Base-by-base conservation (phyloP, 1,139 yeast genomes). In the Candida freyschussii region DNA sequence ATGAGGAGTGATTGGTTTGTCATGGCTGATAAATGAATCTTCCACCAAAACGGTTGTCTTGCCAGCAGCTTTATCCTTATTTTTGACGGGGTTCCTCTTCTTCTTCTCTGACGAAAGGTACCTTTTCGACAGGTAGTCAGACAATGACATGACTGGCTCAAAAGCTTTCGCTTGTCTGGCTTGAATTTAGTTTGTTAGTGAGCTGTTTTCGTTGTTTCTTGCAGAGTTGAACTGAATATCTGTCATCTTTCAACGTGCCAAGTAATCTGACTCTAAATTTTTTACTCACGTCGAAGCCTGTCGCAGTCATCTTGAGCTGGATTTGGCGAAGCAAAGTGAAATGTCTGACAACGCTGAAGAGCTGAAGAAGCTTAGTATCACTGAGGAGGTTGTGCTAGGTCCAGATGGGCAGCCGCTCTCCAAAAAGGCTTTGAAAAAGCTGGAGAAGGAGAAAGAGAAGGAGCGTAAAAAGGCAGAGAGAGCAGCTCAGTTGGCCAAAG, bases 381-480 rank as follows among this genome's bases (percentile, higher is more conserved):
- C 57, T 24, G 63, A 45, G 12, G 47, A 56, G 32, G 56, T 53
- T n/a, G 42, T 53, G 7, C 52, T 58, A 8, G 65, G 63, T 24
- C 58, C 61, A 60, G 96, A 91, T 60, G 98, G 98, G 26, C 83
- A 78, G 63, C 98, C 98, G 32, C 68, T 91, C 51, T 85, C 96
- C 42, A 91, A 91, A 64, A 91, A 87, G 60, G 98, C 96, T 2
- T 69, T 91, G 52, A 91, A 91, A 72, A 91, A 91, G 67, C 74
- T 91, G 43, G 94, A 85, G 59, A 91, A 91, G 59, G 96, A 89
- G 60, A 75, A 76, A 53, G 96, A 86, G 62, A 91, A 91, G 69
- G 95, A 84, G 47, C 78, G 74, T 53, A 87, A 87, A 72, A 89
- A 89, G 67, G 93, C 89, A 24, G 96, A 86, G 61, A 81, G 83